Base-by-base conservation (phyloP, 2,329 filamentous ascomycete genomes). In the Ophiostoma piceae region DNA sequence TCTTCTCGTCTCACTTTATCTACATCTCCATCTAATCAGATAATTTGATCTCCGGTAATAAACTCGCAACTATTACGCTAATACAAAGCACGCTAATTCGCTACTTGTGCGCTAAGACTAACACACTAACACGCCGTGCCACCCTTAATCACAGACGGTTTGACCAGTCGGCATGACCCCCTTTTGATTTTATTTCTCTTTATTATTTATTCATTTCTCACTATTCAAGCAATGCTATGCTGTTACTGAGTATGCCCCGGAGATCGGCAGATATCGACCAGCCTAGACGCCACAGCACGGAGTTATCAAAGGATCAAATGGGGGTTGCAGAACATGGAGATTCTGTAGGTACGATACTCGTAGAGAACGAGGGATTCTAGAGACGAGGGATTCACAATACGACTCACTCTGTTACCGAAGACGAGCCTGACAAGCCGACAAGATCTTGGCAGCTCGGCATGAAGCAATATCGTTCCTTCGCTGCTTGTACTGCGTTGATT, bases 1-100 rank as follows among this genome's bases (percentile, higher is more conserved):
- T n/a, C n/a, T 16, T 22, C 47, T 29, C 26, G 26, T 29, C 5
- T 6, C 32, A 65, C 29, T 65, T 66, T 66, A 66, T 66, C 62
- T 66, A 62, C 62, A 66, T 66, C 62, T 66, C 62, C 35, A 66
- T 66, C 62, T 66, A 39, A 66, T 66, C 32, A 66, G 62, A 66
- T 66, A 62, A 66, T 66, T 39, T 65, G 62, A 65, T 65, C 62
- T 37, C 62, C n/a, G n/a, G 32, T 65, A 64, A 64, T 37, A 64
- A 64, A 64, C 29, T 35, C 35, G 35, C 35, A 35, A 8, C 35
- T 35, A 35, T 6, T 35, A 5, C 35, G 35, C 35, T 35, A 35
- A 35, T 35, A 6, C 35, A 29, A 29, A 29, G 35, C 35, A 35
- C 26, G 26, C 26, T 29, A 29, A 29, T 29, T 29, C 26, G 26